Percentiles rank a stretch among this genome's conserved stretches.
These are phyloP conservation scores for Geosiphon pyriformis DNA, from an alignment of 192 early-diverging fungal species.

Conservation along the genomic window DNA sequence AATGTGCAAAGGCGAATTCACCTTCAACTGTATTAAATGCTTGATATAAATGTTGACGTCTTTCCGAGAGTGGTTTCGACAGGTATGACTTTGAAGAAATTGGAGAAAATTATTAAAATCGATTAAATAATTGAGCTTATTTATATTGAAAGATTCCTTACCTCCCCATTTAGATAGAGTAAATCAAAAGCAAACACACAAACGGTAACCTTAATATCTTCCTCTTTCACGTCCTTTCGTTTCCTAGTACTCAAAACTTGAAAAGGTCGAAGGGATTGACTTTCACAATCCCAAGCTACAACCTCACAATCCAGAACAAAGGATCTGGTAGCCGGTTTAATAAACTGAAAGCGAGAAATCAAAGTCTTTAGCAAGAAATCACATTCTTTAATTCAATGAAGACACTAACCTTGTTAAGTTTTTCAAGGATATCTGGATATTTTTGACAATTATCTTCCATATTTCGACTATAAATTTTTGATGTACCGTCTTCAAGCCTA, in stretches of 20 bases:
- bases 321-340: constrained; percentile 58
- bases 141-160: constrained; percentile 23
- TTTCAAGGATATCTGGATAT: constrained; percentile 89
- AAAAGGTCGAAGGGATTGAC: constrained; percentile 89
- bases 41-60: constrained; percentile 66
- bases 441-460: constrained; percentile 89
- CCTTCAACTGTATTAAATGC: constrained; percentile 75
- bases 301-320: constrained; percentile 99
- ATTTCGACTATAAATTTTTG: constrained; percentile 89
- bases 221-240: constrained; percentile 86
- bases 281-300: constrained; percentile 94
- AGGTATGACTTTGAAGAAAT: constrained; percentile 59
- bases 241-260: constrained; percentile 94
- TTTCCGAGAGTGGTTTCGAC: constrained; percentile 62
- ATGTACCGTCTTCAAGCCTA: constrained; percentile 64
- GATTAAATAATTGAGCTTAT: background rate
- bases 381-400: no score
- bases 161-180: constrained; percentile 89
- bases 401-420: constrained; percentile 61
- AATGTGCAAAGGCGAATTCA: constrained; percentile 85
- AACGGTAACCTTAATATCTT: constrained; percentile 91
- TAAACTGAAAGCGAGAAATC: constrained; percentile 34
- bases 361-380: no score
- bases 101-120: background rate
- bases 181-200: constrained; percentile 98